Evolutionary conservation across 106 monocot species (phyloP).

Genomic region (Acorus gramineus): DNA sequence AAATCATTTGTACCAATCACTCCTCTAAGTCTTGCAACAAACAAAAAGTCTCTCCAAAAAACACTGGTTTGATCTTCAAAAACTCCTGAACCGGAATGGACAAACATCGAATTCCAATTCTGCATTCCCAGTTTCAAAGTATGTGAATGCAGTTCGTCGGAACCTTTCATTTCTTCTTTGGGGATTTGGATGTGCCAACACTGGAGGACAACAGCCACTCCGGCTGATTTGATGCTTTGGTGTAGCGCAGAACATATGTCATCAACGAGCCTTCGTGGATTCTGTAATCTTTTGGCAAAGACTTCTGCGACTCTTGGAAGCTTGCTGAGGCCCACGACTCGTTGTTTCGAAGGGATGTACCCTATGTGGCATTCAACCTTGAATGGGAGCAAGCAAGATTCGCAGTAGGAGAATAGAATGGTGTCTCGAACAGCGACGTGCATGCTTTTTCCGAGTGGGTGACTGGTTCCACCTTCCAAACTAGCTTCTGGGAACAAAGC

Average conservation of each 20-base stretch:
- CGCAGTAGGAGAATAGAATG: slow-evolving; percentile 83
- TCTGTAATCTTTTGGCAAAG: slow-evolving; percentile 82
- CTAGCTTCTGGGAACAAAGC: slow-evolving; percentile 84
- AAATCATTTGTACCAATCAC: slow-evolving; percentile 1
- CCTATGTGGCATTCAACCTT: slow-evolving; percentile 70
- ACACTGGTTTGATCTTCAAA: slow-evolving; percentile 36
- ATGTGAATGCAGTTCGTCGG: slow-evolving; percentile 8
- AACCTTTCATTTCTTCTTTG: slow-evolving; percentile 16
- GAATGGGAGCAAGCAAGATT: slow-evolving; percentile 91
- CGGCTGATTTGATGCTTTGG: slow-evolving; percentile 53
- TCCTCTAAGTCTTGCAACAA: slow-evolving; percentile 56
- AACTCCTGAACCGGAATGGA: slow-evolving; percentile 52
- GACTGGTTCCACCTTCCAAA: slow-evolving; percentile 27
- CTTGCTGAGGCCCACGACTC: slow-evolving; percentile 88
- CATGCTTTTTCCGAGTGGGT: slow-evolving; percentile 57
- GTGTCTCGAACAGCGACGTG: slow-evolving; percentile 78
- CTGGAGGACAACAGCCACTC: slow-evolving; percentile 76
- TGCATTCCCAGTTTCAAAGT: slow-evolving; percentile 19
- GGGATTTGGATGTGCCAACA: slow-evolving; percentile 81
- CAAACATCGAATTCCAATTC: slow-evolving; percentile 37
- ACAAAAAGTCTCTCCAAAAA: slow-evolving; percentile 45
- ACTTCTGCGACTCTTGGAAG: slow-evolving; percentile 84
- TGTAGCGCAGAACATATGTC: slow-evolving; percentile 74
- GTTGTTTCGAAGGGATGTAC: slow-evolving; percentile 57
- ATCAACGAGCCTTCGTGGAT: slow-evolving; percentile 63